These are phyloP conservation scores for Buxus sempervirens DNA, from an alignment of 164 flowering plant genomes.

Conservation along the genomic window DNA sequence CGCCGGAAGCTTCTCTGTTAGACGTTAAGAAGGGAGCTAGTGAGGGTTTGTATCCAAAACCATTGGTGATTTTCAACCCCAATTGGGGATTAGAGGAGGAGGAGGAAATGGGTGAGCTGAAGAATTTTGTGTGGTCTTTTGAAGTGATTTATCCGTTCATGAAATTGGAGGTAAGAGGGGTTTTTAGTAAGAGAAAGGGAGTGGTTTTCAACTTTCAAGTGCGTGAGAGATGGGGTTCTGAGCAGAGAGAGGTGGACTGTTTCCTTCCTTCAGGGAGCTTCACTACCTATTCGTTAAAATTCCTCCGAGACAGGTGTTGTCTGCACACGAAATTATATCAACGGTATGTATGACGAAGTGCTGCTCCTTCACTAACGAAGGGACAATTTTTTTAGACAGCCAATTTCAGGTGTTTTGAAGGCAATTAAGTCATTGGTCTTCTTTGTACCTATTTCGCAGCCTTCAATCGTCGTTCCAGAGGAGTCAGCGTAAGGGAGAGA, in stretches of 20 bases:
- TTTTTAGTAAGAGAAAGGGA: slow-evolving; percentile 70
- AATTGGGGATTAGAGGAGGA: slow-evolving; percentile 75
- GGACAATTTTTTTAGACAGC: no score
- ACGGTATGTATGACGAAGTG: no score
- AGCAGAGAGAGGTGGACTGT: slow-evolving; percentile 66
- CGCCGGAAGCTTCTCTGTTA: slow-evolving; percentile 50
- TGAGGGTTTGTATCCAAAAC: slow-evolving; percentile 51
- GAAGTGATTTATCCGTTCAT: slow-evolving; percentile 79
- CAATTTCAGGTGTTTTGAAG: no score
- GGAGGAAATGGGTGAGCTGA: slow-evolving; percentile 41
- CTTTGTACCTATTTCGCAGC: no score
- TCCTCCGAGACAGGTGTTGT: no score
- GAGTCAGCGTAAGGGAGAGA: no score
- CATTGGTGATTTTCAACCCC: slow-evolving; percentile 75
- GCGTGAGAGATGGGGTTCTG: slow-evolving; percentile 56
- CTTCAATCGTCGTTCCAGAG: no score
- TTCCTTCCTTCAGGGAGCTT: no score
- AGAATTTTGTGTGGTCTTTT: slow-evolving; percentile 62
- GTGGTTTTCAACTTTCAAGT: slow-evolving; percentile 65
- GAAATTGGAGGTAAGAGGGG: slow-evolving; percentile 75
- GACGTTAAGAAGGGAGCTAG: slow-evolving; percentile 31
- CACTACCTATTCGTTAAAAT: no score
- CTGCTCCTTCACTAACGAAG: no score
- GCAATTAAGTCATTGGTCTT: no score
- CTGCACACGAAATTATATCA: no score